Conservation (phyloP, 305 asterid species). For the Plantago coronopus region DNA sequence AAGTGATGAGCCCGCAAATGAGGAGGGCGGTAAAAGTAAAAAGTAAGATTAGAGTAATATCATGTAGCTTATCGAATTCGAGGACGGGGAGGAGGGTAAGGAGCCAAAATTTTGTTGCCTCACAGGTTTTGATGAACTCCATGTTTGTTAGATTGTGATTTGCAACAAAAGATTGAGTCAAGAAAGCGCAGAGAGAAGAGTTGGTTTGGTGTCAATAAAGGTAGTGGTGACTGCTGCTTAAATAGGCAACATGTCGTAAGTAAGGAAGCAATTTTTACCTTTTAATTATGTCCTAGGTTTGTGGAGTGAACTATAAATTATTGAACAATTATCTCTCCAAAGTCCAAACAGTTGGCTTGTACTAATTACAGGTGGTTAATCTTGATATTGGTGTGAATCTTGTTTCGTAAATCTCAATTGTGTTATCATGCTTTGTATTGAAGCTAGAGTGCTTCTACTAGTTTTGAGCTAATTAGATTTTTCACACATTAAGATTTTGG, state of each 20-base stretch:
- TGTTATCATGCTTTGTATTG: too few relatives aligned
- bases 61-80: constrained; percentile 29
- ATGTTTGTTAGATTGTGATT: constrained; percentile 15
- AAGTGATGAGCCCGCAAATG: constrained; percentile 28
- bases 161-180: not conserved
- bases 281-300: too few relatives aligned
- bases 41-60: constrained; percentile 16
- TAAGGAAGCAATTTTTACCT: not conserved
- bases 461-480: too few relatives aligned
- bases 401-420: too few relatives aligned
- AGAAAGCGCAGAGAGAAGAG: not conserved
- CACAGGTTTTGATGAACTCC: constrained; percentile 34
- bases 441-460: too few relatives aligned
- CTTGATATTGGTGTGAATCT: too few relatives aligned
- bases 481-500: too few relatives aligned
- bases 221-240: not conserved
- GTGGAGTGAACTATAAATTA: too few relatives aligned
- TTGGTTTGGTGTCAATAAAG: not conserved
- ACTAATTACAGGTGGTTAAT: too few relatives aligned
- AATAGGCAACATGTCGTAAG: not conserved
- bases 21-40: constrained; percentile 14
- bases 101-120: constrained; percentile 39
- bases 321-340: too few relatives aligned
- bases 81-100: constrained; percentile 40
- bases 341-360: too few relatives aligned